phyloP scores from a whole-genome alignment of 2,329 filamentous ascomycete species.

The Lachnellula subtilissima region DNA sequence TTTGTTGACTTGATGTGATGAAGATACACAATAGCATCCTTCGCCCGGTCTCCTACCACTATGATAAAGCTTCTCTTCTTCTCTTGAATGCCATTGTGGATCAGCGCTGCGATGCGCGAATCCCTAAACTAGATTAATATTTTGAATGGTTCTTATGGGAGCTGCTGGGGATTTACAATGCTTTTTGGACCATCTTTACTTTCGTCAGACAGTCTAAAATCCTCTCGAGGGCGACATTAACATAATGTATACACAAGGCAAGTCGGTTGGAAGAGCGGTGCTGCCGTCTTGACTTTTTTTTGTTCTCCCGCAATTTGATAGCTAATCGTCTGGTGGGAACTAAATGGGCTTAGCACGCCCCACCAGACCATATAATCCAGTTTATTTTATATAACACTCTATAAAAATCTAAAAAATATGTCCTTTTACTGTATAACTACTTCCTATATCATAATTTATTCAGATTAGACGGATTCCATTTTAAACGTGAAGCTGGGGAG shows the following conservation, averaged over 20 bases:
- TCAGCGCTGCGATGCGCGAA: conserved; percentile 83
- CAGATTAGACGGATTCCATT: too few relatives aligned
- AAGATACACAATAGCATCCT: conserved; percentile 93
- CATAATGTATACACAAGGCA: not conserved
- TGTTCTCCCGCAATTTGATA: conserved; percentile 8
- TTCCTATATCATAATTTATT: too few relatives aligned
- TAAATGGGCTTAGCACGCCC: too few relatives aligned
- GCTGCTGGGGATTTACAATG: conserved; percentile 20
- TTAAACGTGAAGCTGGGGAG: too few relatives aligned
- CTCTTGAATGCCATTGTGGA: conserved; percentile 86
- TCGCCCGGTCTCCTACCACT: conserved; percentile 86
- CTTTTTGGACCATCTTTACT: conserved; percentile 29
- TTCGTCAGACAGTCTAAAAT: not conserved
- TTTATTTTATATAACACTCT: too few relatives aligned
- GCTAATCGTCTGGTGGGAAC: not conserved
- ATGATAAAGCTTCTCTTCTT: conserved; percentile 99
- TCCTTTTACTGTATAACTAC: too few relatives aligned
- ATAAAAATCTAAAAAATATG: too few relatives aligned
- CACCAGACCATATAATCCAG: too few relatives aligned
- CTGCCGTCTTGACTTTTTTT: conserved; percentile 12
- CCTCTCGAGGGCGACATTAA: conserved; percentile 21
- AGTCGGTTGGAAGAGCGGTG: not conserved
- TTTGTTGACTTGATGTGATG: conserved; percentile 90
- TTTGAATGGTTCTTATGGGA: not conserved
- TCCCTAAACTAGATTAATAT: conserved; percentile 50